Evolutionary conservation across 2,329 filamentous ascomycete genomes (phyloP).

Genomic region (Tolypocladium guangdongense): DNA sequence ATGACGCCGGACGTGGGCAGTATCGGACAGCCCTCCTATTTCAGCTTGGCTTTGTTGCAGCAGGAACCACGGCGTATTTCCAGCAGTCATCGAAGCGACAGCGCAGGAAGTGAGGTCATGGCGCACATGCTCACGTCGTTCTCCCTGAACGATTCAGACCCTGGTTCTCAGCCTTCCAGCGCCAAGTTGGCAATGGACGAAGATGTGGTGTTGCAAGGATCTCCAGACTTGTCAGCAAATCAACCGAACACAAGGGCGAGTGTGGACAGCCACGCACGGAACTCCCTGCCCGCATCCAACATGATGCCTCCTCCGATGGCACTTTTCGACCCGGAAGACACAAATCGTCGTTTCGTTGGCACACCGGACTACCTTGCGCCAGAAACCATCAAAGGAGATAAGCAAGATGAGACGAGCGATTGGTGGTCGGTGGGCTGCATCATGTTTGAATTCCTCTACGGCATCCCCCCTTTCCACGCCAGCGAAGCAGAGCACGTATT

Average conservation of each 20-base stretch:
- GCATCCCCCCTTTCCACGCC: slow-evolving; percentile 88
- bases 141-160: slow-evolving; percentile 54
- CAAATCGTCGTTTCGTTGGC: slow-evolving; percentile 84
- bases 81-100: slow-evolving; percentile 73
- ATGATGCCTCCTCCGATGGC: slow-evolving; percentile 91
- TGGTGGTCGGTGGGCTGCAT: slow-evolving; percentile 99
- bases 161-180: slow-evolving; percentile 30
- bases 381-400: slow-evolving; percentile 89
- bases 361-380: slow-evolving; percentile 95
- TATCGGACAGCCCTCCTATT: slow-evolving; percentile 84
- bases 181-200: slow-evolving; percentile 60
- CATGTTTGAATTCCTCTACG: slow-evolving; percentile 90
- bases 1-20: slow-evolving; percentile 63
- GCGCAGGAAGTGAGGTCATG: slow-evolving; percentile 77
- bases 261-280: slow-evolving; percentile 21
- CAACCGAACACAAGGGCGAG: slow-evolving; percentile 17
- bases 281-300: slow-evolving; percentile 36
- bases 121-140: slow-evolving; percentile 74
- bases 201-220: slow-evolving; percentile 60
- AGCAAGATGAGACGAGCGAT: slow-evolving; percentile 96
- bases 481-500: slow-evolving; percentile 86
- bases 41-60: slow-evolving; percentile 53
- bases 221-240: slow-evolving; percentile 59
- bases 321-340: slow-evolving; percentile 90
- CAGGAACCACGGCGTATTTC: slow-evolving; percentile 61